Conservation (phyloP, 305 asterid species). For the Fraxinus sp. region DNA sequence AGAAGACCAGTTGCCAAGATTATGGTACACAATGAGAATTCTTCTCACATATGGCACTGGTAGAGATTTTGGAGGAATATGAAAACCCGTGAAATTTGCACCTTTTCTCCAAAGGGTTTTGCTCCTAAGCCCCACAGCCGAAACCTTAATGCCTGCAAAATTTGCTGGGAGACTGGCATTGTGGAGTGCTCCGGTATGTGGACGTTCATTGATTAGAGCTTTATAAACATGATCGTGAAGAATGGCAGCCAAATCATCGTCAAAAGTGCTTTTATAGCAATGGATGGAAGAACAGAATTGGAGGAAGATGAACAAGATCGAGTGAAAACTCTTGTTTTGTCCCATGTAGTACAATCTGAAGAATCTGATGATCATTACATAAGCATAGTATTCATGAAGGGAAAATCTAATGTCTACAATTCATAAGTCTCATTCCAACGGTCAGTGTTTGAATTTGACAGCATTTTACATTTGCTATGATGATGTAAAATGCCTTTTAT, state of each 20-base stretch:
- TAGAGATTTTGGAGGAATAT: conserved; percentile 53
- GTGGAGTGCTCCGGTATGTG: conserved; percentile 56
- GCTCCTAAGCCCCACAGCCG: conserved; percentile 55
- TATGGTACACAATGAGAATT: conserved; percentile 54
- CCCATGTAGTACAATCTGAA: conserved; percentile 26
- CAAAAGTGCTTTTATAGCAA: conserved; percentile 28
- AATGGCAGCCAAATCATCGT: conserved; percentile 44
- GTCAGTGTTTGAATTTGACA: not conserved
- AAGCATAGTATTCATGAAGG: not conserved
- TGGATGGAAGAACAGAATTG: conserved; percentile 26
- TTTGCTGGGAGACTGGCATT: conserved; percentile 50
- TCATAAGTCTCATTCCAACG: not conserved
- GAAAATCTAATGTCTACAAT: not conserved
- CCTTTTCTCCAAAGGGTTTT: conserved; percentile 53
- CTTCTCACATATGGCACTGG: conserved; percentile 57
- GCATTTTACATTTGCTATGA: not conserved
- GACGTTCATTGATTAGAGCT: conserved; percentile 41
- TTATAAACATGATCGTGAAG: conserved; percentile 48
- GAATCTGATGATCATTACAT: conserved; percentile 6
- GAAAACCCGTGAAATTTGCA: conserved; percentile 53
- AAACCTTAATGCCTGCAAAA: conserved; percentile 54
- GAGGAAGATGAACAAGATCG: conserved; percentile 27
- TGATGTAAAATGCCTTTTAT: not conserved
- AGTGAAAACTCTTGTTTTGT: conserved; percentile 17
- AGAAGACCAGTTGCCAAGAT: conserved; percentile 62